Percentiles rank a stretch among this genome's conserved stretches.
These are phyloP conservation scores for Ilex aquifolium DNA, from an alignment of 257 asterid genomes.

Conservation along the genomic window DNA sequence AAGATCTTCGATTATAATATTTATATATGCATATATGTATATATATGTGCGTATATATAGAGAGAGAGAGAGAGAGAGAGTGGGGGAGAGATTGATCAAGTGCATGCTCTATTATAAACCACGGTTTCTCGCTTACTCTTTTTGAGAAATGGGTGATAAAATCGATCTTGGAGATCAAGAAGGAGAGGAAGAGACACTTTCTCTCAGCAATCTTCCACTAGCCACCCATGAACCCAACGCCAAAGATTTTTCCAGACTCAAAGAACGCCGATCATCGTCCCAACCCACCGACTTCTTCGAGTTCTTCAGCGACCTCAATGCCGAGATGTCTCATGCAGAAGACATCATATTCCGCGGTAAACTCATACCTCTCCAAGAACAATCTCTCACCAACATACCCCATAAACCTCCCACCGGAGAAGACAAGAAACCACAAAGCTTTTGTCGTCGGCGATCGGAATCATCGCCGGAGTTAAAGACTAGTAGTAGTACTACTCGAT, in stretches of 20 bases:
- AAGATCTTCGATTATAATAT: no score
- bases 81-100: no score
- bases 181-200: not conserved
- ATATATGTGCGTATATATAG: no score
- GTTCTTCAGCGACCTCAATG: slow-evolving; percentile 32
- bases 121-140: not conserved
- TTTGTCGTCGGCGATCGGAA: slow-evolving; percentile 1
- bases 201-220: not conserved
- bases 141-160: not conserved
- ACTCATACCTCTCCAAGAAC: slow-evolving; percentile 34
- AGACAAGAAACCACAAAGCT: not conserved
- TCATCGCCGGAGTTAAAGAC: slow-evolving; percentile 24
- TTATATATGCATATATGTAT: no score
- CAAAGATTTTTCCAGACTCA: not conserved
- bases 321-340: slow-evolving; percentile 55
- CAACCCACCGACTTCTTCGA: slow-evolving; percentile 60
- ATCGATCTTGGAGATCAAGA: not conserved
- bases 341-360: slow-evolving; percentile 58
- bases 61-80: no score
- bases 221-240: not conserved
- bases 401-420: not conserved
- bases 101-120: no score
- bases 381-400: not conserved
- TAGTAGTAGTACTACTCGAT: not conserved
- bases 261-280: slow-evolving; percentile 26